phyloP scores from a whole-genome alignment of 2,329 filamentous ascomycete species.

The Diplodia corticola region DNA sequence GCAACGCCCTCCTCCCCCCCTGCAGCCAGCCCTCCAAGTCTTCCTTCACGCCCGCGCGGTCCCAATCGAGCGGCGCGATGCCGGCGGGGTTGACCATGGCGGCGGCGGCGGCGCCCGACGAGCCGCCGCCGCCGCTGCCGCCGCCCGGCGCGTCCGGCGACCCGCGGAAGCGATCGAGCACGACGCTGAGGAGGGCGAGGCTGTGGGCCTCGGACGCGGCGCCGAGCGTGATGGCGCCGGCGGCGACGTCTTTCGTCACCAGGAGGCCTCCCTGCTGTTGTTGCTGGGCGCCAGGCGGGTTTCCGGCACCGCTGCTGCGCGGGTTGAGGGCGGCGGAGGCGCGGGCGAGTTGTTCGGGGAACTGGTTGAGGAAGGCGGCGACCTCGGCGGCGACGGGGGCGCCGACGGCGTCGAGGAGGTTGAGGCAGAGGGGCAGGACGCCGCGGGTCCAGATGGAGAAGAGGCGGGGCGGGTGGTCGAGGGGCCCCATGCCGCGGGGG shows the following conservation, averaged over 20 bases:
- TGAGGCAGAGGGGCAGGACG: conserved; percentile 83
- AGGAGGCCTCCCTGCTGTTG: conserved; percentile 29
- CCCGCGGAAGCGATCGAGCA: conserved; percentile 68
- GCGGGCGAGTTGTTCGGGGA: conserved; percentile 72
- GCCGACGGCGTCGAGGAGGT: conserved; percentile 80
- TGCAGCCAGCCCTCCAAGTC: conserved; percentile 81
- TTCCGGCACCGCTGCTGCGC: conserved; percentile 43
- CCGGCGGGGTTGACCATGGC: conserved; percentile 51
- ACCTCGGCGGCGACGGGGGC: conserved; percentile 81
- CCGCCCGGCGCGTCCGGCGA: conserved; percentile 59
- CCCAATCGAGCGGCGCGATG: conserved; percentile 74
- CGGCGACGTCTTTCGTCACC: conserved; percentile 45
- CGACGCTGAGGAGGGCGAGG: conserved; percentile 71
- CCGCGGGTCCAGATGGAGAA: conserved; percentile 90
- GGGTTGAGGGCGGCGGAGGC: conserved; percentile 72
- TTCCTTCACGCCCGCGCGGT: conserved; percentile 69
- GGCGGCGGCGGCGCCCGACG: conserved; percentile 34
- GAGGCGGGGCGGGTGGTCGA: conserved; percentile 73
- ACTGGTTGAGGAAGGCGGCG: conserved; percentile 84
- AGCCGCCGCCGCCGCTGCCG: conserved; percentile 31
- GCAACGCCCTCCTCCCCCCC: conserved; percentile 62
- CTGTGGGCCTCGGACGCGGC: conserved; percentile 77
- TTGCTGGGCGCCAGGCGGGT: neutral
- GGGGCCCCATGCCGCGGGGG: conserved; percentile 70
- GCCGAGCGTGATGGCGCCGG: conserved; percentile 68